Conservation (phyloP, 768 basidiomycete species). For the Rhodotorula kratochvilovae region DNA sequence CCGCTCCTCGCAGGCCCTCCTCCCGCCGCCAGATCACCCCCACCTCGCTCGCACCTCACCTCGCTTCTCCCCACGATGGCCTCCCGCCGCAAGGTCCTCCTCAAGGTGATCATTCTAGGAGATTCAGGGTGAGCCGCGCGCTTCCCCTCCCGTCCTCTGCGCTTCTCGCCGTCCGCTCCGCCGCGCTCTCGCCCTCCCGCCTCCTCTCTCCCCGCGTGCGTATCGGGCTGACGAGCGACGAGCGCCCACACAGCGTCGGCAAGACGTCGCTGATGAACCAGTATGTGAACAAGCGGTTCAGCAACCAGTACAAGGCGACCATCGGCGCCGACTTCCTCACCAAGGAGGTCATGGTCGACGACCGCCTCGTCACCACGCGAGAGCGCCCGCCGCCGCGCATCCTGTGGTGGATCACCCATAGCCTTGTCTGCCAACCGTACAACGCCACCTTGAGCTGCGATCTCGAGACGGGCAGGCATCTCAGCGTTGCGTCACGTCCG, state of each 20-base stretch:
- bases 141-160: too few relatives aligned
- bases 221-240: too few relatives aligned
- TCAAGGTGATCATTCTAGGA: too few relatives aligned
- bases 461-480: too few relatives aligned
- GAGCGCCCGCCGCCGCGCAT: slow-evolving; percentile 51
- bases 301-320: slow-evolving; percentile 99
- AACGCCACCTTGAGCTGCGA: too few relatives aligned
- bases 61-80: slow-evolving; percentile 39
- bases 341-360: slow-evolving; percentile 98
- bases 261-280: slow-evolving; percentile 99
- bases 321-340: slow-evolving; percentile 96
- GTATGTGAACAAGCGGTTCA: slow-evolving; percentile 99
- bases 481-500: too few relatives aligned
- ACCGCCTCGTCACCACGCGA: slow-evolving; percentile 98
- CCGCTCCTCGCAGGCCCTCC: background rate
- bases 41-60: background rate
- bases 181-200: background rate
- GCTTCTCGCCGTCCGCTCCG: background rate
- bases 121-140: too few relatives aligned
- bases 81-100: slow-evolving; percentile 52
- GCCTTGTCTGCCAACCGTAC: too few relatives aligned
- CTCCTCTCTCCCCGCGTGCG: too few relatives aligned
- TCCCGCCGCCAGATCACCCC: background rate
- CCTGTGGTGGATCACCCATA: too few relatives aligned
- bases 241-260: slow-evolving; percentile 92